Conservation (phyloP, 768 basidiomycete species). For the Suillus placidus region DNA sequence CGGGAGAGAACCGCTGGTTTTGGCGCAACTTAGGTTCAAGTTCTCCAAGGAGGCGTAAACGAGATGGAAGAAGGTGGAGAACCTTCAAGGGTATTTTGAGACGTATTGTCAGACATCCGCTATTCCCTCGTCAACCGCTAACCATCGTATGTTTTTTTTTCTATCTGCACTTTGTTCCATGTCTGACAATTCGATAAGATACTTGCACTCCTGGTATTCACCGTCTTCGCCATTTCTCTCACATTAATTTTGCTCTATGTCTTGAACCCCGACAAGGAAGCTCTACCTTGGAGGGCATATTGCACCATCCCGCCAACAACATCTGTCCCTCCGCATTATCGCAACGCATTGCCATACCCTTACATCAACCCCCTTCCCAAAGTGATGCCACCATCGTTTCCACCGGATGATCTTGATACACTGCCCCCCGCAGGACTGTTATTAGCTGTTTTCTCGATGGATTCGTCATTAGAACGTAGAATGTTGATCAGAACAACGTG, state of each 20-base stretch:
- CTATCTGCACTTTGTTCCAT: constrained; percentile 5
- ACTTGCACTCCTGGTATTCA: constrained; percentile 73
- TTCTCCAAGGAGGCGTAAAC: constrained; percentile 54
- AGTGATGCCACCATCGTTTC: constrained; percentile 53
- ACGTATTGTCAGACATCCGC: constrained; percentile 65
- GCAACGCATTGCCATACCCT: constrained; percentile 43
- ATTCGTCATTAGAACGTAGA: constrained; percentile 80
- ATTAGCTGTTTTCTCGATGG: constrained; percentile 88
- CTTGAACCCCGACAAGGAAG: constrained; percentile 94
- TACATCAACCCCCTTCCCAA: constrained; percentile 36
- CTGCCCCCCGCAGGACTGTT: constrained; percentile 85
- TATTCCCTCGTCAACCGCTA: constrained; percentile 78
- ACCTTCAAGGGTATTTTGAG: constrained; percentile 56
- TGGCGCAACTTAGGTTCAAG: constrained; percentile 55
- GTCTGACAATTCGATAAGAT: constrained; percentile 46
- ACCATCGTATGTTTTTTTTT: constrained; percentile 63
- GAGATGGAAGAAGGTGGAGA: constrained; percentile 50
- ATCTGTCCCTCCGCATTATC: constrained; percentile 46
- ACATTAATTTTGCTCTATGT: constrained; percentile 90
- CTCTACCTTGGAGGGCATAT: constrained; percentile 92
- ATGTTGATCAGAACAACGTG: constrained; percentile 88
- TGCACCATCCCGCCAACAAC: constrained; percentile 69
- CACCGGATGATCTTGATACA: constrained; percentile 69
- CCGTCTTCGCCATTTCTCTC: constrained; percentile 78
- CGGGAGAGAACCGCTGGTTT: constrained; percentile 48